Percentiles rank a stretch among this genome's conserved stretches.
Conservation (phyloP, 192 early-diverging fungal genomes). For the Ambispora gerdemannii region DNA sequence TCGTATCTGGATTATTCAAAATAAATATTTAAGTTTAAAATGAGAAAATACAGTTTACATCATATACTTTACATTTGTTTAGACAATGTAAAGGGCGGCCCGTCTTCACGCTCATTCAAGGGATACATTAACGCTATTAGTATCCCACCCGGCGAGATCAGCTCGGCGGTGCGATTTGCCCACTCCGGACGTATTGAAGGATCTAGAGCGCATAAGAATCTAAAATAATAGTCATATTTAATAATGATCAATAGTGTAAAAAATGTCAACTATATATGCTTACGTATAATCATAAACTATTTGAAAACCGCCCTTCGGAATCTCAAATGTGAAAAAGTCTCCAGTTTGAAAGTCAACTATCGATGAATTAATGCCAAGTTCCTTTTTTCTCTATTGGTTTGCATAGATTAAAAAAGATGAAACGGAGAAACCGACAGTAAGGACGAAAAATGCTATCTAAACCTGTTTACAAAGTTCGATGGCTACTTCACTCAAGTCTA, state of each 20-base stretch:
- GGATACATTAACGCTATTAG: conserved; percentile 80
- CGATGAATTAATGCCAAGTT: conserved; percentile 35
- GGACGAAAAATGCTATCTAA: background rate
- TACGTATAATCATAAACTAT: conserved; percentile 83
- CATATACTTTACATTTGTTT: conserved; percentile 67
- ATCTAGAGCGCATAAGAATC: conserved; percentile 77
- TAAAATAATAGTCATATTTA: conserved; percentile 5
- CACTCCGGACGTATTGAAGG: conserved; percentile 60
- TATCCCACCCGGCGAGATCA: conserved; percentile 63
- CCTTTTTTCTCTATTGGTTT: conserved; percentile 32
- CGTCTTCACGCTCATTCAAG: conserved; percentile 56
- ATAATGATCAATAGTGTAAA: background rate
- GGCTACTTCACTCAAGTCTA: conserved; percentile 68
- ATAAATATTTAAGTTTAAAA: too few relatives aligned
- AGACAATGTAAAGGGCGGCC: conserved; percentile 72
- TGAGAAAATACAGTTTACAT: too few relatives aligned
- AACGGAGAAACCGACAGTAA: background rate
- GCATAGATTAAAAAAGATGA: too few relatives aligned
- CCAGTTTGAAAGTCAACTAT: conserved; percentile 52
- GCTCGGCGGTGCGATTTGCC: conserved; percentile 62
- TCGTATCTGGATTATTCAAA: too few relatives aligned
- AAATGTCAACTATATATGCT: conserved; percentile 1
- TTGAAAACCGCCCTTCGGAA: conserved; percentile 56
- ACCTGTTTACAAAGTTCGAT: conserved; percentile 54
- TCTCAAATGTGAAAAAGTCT: conserved; percentile 73